A percentile compares a stretch with the other conserved stretches of the same genome.
phyloP scores from a whole-genome alignment of 371 early-diverging fungal species.

The Phascolomyces articulosus region DNA sequence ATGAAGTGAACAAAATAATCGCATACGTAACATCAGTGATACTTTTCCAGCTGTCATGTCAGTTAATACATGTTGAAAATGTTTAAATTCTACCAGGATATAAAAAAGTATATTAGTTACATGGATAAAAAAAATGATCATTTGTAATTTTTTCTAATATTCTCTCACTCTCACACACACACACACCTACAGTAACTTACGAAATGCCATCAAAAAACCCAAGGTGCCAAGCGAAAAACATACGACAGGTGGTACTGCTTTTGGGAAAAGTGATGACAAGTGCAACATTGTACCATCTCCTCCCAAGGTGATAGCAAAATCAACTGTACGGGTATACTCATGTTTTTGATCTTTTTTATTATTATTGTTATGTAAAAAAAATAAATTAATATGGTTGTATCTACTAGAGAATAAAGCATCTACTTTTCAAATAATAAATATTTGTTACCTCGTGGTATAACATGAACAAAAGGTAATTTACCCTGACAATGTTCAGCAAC shows the following conservation, averaged over 20 bases:
- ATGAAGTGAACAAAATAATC: constrained; percentile 73
- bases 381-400: too few species aligned
- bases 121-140: too few species aligned
- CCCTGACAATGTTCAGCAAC: constrained; percentile 59
- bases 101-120: too few species aligned
- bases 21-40: constrained; percentile 73
- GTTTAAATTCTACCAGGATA: constrained; percentile 54
- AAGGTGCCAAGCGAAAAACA: constrained; percentile 93
- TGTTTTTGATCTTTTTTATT: constrained; percentile 24
- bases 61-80: constrained; percentile 60
- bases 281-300: constrained; percentile 97
- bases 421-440: neutral
- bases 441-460: constrained; percentile 51
- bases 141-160: too few species aligned
- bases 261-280: constrained; percentile 82
- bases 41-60: constrained; percentile 66
- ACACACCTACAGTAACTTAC: constrained; percentile 34
- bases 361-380: too few species aligned
- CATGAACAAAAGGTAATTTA: constrained; percentile 60
- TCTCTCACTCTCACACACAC: neutral
- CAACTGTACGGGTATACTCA: constrained; percentile 66
- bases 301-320: constrained; percentile 92
- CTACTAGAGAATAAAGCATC: too few species aligned
- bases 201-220: constrained; percentile 88
- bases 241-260: constrained; percentile 85